Percentiles rank a stretch among this genome's conserved stretches.
Evolutionary conservation across 257 asterid species (phyloP).

Genomic region (Vinca minor): DNA sequence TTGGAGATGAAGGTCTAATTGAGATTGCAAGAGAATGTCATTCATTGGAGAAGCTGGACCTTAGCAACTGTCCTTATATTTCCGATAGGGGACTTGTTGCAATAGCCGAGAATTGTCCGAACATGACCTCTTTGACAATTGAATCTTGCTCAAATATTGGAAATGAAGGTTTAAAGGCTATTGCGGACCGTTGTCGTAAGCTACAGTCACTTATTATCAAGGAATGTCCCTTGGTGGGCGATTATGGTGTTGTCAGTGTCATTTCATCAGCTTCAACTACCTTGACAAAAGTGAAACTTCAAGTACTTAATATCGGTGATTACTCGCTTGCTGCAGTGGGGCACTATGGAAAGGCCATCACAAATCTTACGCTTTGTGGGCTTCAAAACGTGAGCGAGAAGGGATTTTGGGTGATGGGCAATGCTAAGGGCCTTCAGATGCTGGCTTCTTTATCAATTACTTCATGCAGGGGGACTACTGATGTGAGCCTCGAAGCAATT

Average conservation of each 20-base stretch:
- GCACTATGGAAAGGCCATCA: slow-evolving; percentile 61
- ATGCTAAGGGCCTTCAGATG: slow-evolving; percentile 50
- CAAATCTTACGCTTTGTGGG: slow-evolving; percentile 46
- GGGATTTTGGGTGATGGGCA: slow-evolving; percentile 96
- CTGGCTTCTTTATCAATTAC: slow-evolving; percentile 52
- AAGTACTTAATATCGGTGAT: slow-evolving; percentile 61
- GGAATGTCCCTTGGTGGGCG: slow-evolving; percentile 74
- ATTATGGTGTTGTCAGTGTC: slow-evolving; percentile 66
- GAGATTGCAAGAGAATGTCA: slow-evolving; percentile 77
- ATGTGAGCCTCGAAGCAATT: slow-evolving; percentile 62
- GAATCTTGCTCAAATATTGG: slow-evolving; percentile 70
- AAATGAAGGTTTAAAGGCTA: slow-evolving; percentile 54
- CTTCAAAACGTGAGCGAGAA: slow-evolving; percentile 72
- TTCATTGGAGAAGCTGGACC: slow-evolving; percentile 69
- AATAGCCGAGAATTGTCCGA: slow-evolving; percentile 56
- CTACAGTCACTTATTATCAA: slow-evolving; percentile 54
- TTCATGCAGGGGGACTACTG: slow-evolving; percentile 60
- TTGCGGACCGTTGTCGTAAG: slow-evolving; percentile 56
- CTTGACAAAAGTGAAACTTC: slow-evolving; percentile 67
- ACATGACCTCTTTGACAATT: slow-evolving; percentile 47
- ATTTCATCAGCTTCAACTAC: slow-evolving; percentile 36
- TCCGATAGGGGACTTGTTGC: slow-evolving; percentile 61
- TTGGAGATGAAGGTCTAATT: slow-evolving; percentile 69
- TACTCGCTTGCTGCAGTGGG: slow-evolving; percentile 76
- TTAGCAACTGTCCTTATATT: slow-evolving; percentile 60